Conservation (phyloP, 768 basidiomycete genomes). For the Pleurotus djamor region DNA sequence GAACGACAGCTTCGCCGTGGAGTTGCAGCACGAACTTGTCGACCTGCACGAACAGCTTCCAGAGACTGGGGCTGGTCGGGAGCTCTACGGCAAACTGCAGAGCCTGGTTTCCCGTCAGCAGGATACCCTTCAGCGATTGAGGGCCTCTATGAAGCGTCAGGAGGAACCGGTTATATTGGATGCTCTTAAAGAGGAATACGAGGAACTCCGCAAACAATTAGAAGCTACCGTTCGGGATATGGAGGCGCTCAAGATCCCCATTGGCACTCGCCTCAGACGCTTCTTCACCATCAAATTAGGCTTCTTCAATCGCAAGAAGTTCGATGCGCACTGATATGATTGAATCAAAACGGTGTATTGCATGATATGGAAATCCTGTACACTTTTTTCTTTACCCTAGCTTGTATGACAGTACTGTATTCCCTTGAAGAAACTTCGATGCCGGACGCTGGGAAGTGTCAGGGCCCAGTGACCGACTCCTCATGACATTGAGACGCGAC, state of each 20-base stretch:
- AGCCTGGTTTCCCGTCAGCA: constrained; percentile 10
- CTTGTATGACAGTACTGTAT: too few relatives aligned
- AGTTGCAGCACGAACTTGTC: constrained; percentile 19
- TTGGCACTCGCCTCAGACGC: constrained; percentile 7
- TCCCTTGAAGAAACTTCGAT: too few relatives aligned
- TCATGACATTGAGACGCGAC: too few relatives aligned
- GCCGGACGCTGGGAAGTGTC: too few relatives aligned
- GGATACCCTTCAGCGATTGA: constrained; percentile 7
- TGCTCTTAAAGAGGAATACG: constrained; percentile 8
- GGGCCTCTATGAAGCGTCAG: constrained; percentile 1
- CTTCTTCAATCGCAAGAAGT: not conserved
- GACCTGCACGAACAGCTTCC: constrained; percentile 22
- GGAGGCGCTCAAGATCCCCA: constrained; percentile 4
- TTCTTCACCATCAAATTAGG: constrained; percentile 1
- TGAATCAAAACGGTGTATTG: too few relatives aligned
- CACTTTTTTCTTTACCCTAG: too few relatives aligned
- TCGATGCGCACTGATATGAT: not conserved
- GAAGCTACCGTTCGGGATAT: constrained; percentile 6
- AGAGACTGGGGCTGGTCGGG: constrained; percentile 25
- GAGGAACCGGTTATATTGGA: not conserved
- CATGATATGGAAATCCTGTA: too few relatives aligned
- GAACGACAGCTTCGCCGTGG: constrained; percentile 6
- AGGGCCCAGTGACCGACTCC: too few relatives aligned
- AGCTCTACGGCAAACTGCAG: constrained; percentile 9
- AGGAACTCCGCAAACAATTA: constrained; percentile 6